A percentile compares a stretch with the other conserved stretches of the same genome.
Conservation (phyloP, 805 yeast species). For the Wickerhamiella qilinensis region DNA sequence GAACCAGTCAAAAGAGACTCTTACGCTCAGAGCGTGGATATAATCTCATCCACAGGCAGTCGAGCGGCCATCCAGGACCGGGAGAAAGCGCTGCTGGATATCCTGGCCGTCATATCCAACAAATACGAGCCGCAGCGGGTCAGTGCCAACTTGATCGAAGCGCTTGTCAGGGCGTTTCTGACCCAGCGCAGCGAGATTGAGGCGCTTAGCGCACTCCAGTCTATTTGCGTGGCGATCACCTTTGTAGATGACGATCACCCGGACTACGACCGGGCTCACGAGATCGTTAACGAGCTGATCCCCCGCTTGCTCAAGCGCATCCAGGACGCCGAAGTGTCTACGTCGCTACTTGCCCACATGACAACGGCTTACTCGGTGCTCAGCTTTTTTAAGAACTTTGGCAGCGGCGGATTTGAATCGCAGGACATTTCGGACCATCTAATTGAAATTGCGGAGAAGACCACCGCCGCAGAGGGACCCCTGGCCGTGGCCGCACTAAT, state of each 20-base stretch:
- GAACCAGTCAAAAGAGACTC: conserved; percentile 4
- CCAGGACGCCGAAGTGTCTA: conserved; percentile 5
- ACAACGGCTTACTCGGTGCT: conserved; percentile 18
- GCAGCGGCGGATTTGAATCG: conserved; percentile 22
- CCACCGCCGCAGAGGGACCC: conserved; percentile 9
- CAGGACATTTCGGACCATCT: conserved; percentile 15
- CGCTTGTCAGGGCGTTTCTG: conserved; percentile 14
- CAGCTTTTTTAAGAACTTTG: conserved; percentile 17
- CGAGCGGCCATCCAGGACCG: conserved; percentile 19
- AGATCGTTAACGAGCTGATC: conserved; percentile 6
- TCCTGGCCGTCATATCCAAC: conserved; percentile 16
- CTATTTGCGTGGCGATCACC: conserved; percentile 15
- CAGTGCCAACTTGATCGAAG: conserved; percentile 8
- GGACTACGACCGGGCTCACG: conserved; percentile 11
- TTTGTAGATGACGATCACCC: conserved; percentile 15
- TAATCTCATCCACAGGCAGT: conserved; percentile 17
- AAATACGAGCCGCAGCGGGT: conserved; percentile 20
- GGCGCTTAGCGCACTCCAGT: conserved; percentile 18
- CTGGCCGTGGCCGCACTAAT: conserved; percentile 16
- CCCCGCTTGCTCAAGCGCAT: conserved; percentile 8
- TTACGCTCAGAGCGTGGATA: conserved; percentile 14
- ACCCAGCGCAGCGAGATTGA: conserved; percentile 19
- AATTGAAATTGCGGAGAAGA: conserved; percentile 16
- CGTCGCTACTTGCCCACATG: conserved; percentile 12
- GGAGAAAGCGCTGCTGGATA: conserved; percentile 19